A percentile compares a stretch with the other conserved stretches of the same genome.
Conservation (phyloP, 208 protist species). For the Phytomonas sp. region DNA sequence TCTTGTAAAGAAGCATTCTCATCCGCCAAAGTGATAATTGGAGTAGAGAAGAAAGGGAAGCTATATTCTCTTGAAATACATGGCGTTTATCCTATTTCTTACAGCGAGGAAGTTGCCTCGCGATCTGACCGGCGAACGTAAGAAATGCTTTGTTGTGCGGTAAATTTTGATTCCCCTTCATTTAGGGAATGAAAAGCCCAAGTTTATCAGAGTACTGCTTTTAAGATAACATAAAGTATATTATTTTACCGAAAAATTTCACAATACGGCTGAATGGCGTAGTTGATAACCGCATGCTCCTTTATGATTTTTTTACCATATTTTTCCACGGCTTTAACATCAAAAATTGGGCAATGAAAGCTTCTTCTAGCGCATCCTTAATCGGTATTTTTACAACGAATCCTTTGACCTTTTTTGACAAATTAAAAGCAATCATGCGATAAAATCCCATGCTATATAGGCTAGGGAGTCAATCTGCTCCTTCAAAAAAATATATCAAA, state of each 20-base stretch:
- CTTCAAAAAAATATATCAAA: no score
- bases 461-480: no score
- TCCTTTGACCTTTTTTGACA: slow-evolving; percentile 36
- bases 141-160: slow-evolving; percentile 28
- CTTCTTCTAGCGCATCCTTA: slow-evolving; percentile 11
- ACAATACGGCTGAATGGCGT: slow-evolving; percentile 67
- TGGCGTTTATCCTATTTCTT: no score
- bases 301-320: slow-evolving; percentile 58
- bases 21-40: no score
- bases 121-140: slow-evolving; percentile 17
- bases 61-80: no score
- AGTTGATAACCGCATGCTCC: slow-evolving; percentile 26
- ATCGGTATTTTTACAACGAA: slow-evolving; percentile 11
- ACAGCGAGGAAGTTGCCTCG: not conserved
- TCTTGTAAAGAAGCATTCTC: no score
- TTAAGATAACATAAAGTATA: slow-evolving; percentile 29
- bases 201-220: slow-evolving; percentile 48
- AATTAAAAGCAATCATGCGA: no score
- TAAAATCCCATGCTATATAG: no score
- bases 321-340: slow-evolving; percentile 71
- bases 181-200: slow-evolving; percentile 14
- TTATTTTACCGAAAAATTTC: slow-evolving; percentile 34
- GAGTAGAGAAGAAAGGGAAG: no score
- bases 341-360: slow-evolving; percentile 35
- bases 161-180: slow-evolving; percentile 70